phyloP scores from a whole-genome alignment of 1,284 basidiomycete species.

The Erythrobasidium hasegawianum region DNA sequence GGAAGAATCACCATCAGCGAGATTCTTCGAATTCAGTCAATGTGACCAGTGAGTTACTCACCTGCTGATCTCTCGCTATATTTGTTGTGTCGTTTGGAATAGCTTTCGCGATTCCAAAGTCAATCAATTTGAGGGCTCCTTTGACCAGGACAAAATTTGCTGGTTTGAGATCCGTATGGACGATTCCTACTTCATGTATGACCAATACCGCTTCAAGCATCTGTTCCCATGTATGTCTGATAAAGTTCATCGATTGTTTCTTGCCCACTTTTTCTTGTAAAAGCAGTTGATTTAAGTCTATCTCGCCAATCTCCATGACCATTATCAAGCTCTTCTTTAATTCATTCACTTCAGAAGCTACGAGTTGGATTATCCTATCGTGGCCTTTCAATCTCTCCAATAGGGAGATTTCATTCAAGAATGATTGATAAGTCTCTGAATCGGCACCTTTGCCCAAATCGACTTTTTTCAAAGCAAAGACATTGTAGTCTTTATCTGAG shows the following conservation, averaged over 20 bases:
- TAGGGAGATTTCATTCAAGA: constrained; percentile 87
- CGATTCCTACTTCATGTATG: constrained; percentile 92
- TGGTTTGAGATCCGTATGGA: constrained; percentile 92
- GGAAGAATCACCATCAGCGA: no score
- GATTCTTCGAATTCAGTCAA: no score
- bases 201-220: constrained; percentile 94
- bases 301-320: constrained; percentile 86
- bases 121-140: constrained; percentile 84
- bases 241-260: constrained; percentile 81
- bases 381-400: constrained; percentile 82
- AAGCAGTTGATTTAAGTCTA: constrained; percentile 75
- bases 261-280: constrained; percentile 70
- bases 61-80: constrained; percentile 89
- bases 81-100: constrained; percentile 96
- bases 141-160: constrained; percentile 93
- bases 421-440: constrained; percentile 78
- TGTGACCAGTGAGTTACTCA: no score
- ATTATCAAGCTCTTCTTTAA: constrained; percentile 61
- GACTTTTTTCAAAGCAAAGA: constrained; percentile 85
- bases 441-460: constrained; percentile 74
- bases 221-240: constrained; percentile 94
- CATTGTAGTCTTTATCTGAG: constrained; percentile 66
- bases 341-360: constrained; percentile 71
- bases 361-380: constrained; percentile 77
- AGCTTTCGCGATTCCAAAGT: constrained; percentile 92